Conservation (phyloP, 1,284 basidiomycete genomes). For the Golubevia pallescens region DNA sequence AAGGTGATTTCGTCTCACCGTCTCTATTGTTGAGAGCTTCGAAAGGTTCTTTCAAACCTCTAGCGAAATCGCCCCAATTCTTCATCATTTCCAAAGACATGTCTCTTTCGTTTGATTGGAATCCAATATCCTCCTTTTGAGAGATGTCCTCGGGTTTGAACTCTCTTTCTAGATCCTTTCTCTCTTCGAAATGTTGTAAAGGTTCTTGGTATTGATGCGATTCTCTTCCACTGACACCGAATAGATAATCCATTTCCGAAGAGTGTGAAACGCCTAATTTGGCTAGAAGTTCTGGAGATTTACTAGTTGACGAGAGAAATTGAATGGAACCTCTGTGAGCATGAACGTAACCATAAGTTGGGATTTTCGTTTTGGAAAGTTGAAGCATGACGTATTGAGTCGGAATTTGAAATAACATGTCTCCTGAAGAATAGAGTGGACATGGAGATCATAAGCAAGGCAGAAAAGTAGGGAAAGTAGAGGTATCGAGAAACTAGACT, state of each 20-base stretch:
- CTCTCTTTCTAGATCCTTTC: slow-evolving; percentile 3
- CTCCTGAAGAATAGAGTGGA: slow-evolving; percentile 6
- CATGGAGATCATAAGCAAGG: too few relatives aligned
- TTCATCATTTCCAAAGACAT: slow-evolving; percentile 25
- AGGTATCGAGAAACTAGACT: too few relatives aligned
- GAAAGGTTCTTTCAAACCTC: neutral
- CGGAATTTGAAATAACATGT: slow-evolving; percentile 28
- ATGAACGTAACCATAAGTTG: slow-evolving; percentile 23
- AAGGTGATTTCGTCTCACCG: neutral
- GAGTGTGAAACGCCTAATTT: slow-evolving; percentile 29
- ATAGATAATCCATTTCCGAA: slow-evolving; percentile 29
- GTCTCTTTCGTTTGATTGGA: slow-evolving; percentile 17
- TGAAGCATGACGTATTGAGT: slow-evolving; percentile 21
- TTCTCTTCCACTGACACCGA: slow-evolving; percentile 17
- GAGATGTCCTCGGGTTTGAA: neutral
- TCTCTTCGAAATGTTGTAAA: slow-evolving; percentile 20
- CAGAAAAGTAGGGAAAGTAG: too few relatives aligned
- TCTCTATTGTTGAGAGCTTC: neutral
- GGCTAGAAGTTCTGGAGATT: slow-evolving; percentile 20
- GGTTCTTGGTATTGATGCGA: slow-evolving; percentile 8
- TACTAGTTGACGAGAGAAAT: slow-evolving; percentile 18
- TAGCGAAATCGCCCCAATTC: slow-evolving; percentile 21
- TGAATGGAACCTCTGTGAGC: slow-evolving; percentile 20
- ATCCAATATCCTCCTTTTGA: neutral
- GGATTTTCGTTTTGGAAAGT: slow-evolving; percentile 3